A percentile compares a stretch with the other conserved stretches of the same genome.
These are phyloP conservation scores for Sarocladium strictum DNA, from an alignment of 2,329 filamentous ascomycete genomes.

Conservation along the genomic window DNA sequence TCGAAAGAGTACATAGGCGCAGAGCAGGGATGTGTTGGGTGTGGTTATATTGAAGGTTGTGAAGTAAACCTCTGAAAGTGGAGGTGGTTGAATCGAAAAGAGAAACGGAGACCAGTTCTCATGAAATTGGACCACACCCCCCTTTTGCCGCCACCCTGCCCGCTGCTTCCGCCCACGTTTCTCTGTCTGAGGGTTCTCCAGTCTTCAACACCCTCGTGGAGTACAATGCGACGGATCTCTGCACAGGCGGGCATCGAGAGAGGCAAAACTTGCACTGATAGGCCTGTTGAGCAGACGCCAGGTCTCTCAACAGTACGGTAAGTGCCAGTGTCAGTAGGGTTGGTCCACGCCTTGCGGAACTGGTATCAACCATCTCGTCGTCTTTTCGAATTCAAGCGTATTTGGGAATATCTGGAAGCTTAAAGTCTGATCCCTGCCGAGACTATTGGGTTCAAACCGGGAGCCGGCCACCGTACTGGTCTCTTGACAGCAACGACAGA, in stretches of 20 bases:
- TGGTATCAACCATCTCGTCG: not conserved
- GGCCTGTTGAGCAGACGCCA: not conserved
- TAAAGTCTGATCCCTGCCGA: not conserved
- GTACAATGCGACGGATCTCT: not conserved
- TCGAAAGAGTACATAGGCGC: not conserved
- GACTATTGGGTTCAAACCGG: not conserved
- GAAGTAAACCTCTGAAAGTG: not conserved
- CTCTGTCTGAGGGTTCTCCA: not conserved
- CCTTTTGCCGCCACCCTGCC: not conserved
- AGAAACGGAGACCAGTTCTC: not conserved
- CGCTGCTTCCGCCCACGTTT: slow-evolving; percentile 6
- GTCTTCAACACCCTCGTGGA: not conserved
- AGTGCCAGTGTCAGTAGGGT: too few relatives aligned
- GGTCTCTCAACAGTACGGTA: too few relatives aligned
- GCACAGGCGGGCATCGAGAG: not conserved
- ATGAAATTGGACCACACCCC: slow-evolving; percentile 3
- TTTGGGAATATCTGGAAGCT: not conserved
- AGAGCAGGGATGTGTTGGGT: not conserved
- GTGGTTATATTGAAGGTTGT: slow-evolving; percentile 4
- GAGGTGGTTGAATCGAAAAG: not conserved
- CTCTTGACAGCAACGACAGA: not conserved
- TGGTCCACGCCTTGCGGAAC: not conserved
- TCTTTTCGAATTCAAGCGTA: not conserved
- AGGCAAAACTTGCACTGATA: not conserved
- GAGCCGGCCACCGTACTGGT: not conserved